Base-by-base conservation (phyloP, 1,139 yeast genomes). In the Geotrichum histeridarum region DNA sequence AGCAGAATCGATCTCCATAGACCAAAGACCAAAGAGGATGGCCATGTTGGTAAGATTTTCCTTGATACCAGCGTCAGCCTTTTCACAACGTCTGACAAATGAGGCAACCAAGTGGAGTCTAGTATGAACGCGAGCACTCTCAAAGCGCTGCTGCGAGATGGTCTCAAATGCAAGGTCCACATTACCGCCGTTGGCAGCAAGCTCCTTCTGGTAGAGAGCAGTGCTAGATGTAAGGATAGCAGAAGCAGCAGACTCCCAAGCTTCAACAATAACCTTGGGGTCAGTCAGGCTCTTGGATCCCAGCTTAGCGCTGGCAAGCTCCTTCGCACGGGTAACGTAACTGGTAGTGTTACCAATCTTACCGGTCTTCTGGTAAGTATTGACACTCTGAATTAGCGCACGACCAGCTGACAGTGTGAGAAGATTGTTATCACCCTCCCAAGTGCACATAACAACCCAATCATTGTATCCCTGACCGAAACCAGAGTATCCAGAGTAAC, bases 371-470 rank as follows among this genome's bases (percentile, higher is more conserved):
- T 60, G 62, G 15, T 63, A 62, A 15, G 56, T 58, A 47, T 64
- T 50, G 46, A 61, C 61, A 27, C 64, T 57, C 61, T 67, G 70
- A 50, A 69, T 65, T 27, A 69, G 61, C 4, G 69, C 59, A 36
- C 72, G 67, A 62, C 95, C 96, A 60, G 88, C 82, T 56, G 87
- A 83, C 70, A 86, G 80, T 14, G 87, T 87, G 62, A 88, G 76
- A 51, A 88, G 84, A 67, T 83, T 87, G 74, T 88, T 88, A 70
- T 88, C 96, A 72, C 96, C 96, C 74, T 88, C 96, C 96, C 96
- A 88, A 35, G 96, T 88, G 73, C 94, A 86, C 74, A 88, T 95
- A 45, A 88, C 96, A 36, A 84, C 94, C 87, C 94, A 89, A 68
- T 88, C 96, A 58, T 80, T 79, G 72, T 80, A 86, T 39, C 89